Evolutionary conservation across 1,284 basidiomycete species (phyloP).

Genomic region (Afroboletus lepidellus): DNA sequence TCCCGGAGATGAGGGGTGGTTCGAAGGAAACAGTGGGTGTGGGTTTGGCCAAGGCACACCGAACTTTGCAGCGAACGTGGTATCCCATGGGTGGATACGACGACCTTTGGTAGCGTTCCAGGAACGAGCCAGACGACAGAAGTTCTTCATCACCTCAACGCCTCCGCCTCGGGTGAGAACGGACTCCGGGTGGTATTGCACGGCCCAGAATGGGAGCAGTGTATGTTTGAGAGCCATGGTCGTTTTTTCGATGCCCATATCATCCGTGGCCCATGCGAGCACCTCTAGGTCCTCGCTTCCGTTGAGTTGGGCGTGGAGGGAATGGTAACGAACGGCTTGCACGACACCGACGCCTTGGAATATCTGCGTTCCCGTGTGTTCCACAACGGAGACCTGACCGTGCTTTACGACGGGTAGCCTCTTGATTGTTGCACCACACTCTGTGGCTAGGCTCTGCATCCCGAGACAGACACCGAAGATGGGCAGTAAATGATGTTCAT

Average conservation of each 20-base stretch:
- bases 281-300: constrained; percentile 50
- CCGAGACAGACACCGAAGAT: constrained; percentile 92
- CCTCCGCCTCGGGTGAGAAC: constrained; percentile 66
- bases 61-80: constrained; percentile 35
- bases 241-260: constrained; percentile 59
- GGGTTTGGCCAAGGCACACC: constrained; percentile 57
- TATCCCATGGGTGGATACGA: constrained; percentile 41
- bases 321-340: constrained; percentile 85
- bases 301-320: constrained; percentile 57
- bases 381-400: constrained; percentile 73
- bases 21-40: constrained; percentile 25
- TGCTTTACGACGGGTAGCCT: constrained; percentile 68
- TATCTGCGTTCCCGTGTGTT: constrained; percentile 55
- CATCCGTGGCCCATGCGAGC: constrained; percentile 69
- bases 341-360: constrained; percentile 63
- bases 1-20: constrained; percentile 18
- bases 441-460: constrained; percentile 84
- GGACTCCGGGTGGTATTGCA: constrained; percentile 95
- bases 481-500: constrained; percentile 55
- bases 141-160: constrained; percentile 62
- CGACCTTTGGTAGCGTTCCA: constrained; percentile 50
- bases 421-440: constrained; percentile 64
- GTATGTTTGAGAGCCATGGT: constrained; percentile 72
- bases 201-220: constrained; percentile 81
- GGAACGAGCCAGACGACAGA: constrained; percentile 61